phyloP scores from a whole-genome alignment of 257 asterid species.

The Jasminum sambac region DNA sequence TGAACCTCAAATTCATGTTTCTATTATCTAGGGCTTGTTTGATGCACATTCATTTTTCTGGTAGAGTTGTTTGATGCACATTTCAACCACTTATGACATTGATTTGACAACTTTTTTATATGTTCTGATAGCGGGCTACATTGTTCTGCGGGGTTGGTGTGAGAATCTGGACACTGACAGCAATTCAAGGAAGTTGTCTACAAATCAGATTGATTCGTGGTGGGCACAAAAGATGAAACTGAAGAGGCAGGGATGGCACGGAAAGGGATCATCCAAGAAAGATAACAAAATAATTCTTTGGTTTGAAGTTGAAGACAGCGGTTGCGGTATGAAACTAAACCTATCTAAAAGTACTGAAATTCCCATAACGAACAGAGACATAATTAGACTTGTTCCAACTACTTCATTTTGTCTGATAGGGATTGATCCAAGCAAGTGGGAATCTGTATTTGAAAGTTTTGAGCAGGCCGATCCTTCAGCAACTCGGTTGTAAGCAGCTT shows the following conservation, averaged over 20 bases:
- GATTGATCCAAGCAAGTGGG: conserved; percentile 91
- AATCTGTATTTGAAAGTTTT: conserved; percentile 91
- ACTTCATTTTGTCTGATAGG: conserved; percentile 40
- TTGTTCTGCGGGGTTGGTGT: conserved; percentile 86
- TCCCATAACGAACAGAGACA: conserved; percentile 1
- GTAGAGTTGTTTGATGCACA: no score
- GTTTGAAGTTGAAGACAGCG: conserved; percentile 93
- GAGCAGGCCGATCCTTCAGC: conserved; percentile 99
- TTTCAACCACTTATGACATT: no score
- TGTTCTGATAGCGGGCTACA: conserved; percentile 75
- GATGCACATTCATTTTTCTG: no score
- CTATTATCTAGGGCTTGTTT: background rate
- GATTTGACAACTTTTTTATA: no score
- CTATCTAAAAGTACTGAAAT: conserved; percentile 4
- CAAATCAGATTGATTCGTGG: conserved; percentile 44
- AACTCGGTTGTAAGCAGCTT: conserved; percentile 73
- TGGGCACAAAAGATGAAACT: conserved; percentile 44
- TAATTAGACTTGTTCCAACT: background rate
- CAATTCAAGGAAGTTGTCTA: conserved; percentile 28
- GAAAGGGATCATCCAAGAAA: conserved; percentile 46
- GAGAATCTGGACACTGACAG: conserved; percentile 45
- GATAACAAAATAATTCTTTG: conserved; percentile 64
- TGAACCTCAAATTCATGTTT: background rate
- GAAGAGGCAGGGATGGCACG: conserved; percentile 43
- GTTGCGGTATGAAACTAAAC: conserved; percentile 66